Evolutionary conservation across 2,329 filamentous ascomycete genomes (phyloP).

Genomic region (Ascochyta rabiei): DNA sequence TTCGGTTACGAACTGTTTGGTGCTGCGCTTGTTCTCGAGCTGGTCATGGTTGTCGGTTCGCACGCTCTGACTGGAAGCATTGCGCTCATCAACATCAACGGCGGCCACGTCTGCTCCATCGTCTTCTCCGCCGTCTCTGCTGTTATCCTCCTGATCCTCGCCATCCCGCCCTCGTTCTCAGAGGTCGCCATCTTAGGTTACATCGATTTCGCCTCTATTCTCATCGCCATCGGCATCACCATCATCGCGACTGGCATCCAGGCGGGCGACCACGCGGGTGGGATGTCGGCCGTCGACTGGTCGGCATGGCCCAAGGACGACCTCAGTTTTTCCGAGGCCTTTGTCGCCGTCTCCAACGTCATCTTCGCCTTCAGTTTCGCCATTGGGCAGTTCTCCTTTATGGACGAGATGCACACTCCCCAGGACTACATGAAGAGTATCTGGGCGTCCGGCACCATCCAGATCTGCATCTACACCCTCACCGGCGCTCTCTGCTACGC

Average conservation of each 20-base stretch:
- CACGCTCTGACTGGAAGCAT: constrained; percentile 21
- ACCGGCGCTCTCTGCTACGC: constrained; percentile 22
- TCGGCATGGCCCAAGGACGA: constrained; percentile 20
- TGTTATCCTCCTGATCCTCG: constrained; percentile 20
- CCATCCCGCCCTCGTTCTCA: constrained; percentile 20
- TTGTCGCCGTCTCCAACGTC: constrained; percentile 20
- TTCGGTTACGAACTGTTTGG: constrained; percentile 20
- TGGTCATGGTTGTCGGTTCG: constrained; percentile 24
- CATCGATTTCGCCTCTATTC: constrained; percentile 21
- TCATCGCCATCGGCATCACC: constrained; percentile 22
- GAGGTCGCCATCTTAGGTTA: constrained; percentile 21
- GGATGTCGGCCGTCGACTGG: constrained; percentile 20
- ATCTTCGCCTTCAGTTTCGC: constrained; percentile 23
- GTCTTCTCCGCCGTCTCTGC: constrained; percentile 21
- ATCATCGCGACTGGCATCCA: constrained; percentile 21
- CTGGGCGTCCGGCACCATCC: constrained; percentile 18
- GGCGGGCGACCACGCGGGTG: constrained; percentile 9
- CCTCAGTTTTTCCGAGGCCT: constrained; percentile 18
- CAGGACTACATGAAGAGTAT: constrained; percentile 21
- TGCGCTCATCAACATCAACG: constrained; percentile 22
- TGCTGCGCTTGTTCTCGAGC: constrained; percentile 20
- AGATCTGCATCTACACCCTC: constrained; percentile 21
- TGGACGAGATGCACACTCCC: constrained; percentile 22
- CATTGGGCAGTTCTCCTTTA: constrained; percentile 21
- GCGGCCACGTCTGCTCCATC: constrained; percentile 20